Percentiles rank a stretch among this genome's conserved stretches.
phyloP scores from a whole-genome alignment of 208 protist genomes.

The Trypanosoma brucei region DNA sequence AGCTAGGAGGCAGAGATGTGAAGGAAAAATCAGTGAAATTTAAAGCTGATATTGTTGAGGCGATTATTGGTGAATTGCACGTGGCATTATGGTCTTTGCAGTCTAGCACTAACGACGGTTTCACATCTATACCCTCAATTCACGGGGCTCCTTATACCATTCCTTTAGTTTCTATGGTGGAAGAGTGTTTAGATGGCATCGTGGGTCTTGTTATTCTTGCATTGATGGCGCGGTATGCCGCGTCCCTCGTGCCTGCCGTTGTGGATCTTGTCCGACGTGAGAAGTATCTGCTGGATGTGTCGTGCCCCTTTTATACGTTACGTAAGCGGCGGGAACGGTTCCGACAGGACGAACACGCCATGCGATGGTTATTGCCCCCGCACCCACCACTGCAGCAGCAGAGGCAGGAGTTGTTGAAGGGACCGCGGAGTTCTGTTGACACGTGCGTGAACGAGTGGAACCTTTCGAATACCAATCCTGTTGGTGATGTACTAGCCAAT shows the following conservation, averaged over 20 bases:
- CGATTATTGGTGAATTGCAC: slow-evolving; percentile 18
- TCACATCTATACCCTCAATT: slow-evolving; percentile 8
- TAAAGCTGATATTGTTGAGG: slow-evolving; percentile 24
- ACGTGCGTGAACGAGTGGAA: no score
- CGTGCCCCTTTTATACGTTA: slow-evolving; percentile 7
- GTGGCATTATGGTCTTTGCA: slow-evolving; percentile 21
- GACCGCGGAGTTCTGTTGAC: no score
- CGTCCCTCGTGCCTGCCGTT: slow-evolving; percentile 1
- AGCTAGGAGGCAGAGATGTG: neutral
- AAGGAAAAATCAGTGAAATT: slow-evolving; percentile 17
- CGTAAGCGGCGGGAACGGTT: neutral
- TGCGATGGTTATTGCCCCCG: slow-evolving; percentile 7
- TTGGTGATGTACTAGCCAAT: no score
- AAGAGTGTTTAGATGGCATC: slow-evolving; percentile 12
- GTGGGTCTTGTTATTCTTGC: slow-evolving; percentile 16
- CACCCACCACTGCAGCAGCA: neutral
- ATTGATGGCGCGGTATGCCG: slow-evolving; percentile 10
- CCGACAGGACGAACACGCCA: neutral
- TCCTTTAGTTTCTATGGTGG: slow-evolving; percentile 2
- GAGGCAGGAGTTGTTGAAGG: neutral
- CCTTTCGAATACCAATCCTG: no score
- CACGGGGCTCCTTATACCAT: slow-evolving; percentile 10
- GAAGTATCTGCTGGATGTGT: slow-evolving; percentile 12
- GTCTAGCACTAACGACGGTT: slow-evolving; percentile 11
- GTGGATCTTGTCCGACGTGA: slow-evolving; percentile 14